Conservation (phyloP, 495 filamentous ascomycete genomes). For the Thermothielavioides terrestris region DNA sequence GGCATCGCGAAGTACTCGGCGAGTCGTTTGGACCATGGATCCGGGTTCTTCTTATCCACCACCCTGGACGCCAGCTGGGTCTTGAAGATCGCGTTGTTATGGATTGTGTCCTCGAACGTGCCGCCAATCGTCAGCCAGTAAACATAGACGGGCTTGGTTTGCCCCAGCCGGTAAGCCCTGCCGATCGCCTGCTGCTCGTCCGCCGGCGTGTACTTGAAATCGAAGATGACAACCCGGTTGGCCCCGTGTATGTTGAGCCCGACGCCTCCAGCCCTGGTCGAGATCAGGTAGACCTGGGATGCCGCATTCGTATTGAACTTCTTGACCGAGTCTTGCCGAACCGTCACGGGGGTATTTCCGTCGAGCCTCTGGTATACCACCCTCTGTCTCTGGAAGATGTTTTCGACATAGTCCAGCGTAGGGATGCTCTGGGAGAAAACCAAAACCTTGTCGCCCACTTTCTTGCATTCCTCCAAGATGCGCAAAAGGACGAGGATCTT, state of each 20-base stretch:
- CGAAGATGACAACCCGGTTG: conserved; percentile 82
- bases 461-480: conserved; percentile 56
- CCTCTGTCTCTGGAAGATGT: conserved; percentile 37
- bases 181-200: conserved; percentile 86
- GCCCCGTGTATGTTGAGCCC: conserved; percentile 79
- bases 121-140: conserved; percentile 77
- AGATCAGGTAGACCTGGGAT: conserved; percentile 62
- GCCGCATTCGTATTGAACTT: conserved; percentile 50
- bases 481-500: conserved; percentile 56
- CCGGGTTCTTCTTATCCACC: conserved; percentile 72
- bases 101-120: conserved; percentile 65
- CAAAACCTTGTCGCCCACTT: conserved; percentile 60
- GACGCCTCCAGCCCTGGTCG: conserved; percentile 70
- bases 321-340: conserved; percentile 53
- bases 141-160: conserved; percentile 73
- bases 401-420: conserved; percentile 61
- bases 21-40: conserved; percentile 45
- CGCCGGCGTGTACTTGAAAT: conserved; percentile 71
- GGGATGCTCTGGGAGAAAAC: conserved; percentile 69
- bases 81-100: conserved; percentile 71
- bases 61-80: conserved; percentile 67
- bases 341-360: conserved; percentile 45
- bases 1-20: conserved; percentile 52
- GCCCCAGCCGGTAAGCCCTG: conserved; percentile 78
- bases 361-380: conserved; percentile 53